Conservation (phyloP, 108 stramenopile genomes). For the Cyclotella cryptica region DNA sequence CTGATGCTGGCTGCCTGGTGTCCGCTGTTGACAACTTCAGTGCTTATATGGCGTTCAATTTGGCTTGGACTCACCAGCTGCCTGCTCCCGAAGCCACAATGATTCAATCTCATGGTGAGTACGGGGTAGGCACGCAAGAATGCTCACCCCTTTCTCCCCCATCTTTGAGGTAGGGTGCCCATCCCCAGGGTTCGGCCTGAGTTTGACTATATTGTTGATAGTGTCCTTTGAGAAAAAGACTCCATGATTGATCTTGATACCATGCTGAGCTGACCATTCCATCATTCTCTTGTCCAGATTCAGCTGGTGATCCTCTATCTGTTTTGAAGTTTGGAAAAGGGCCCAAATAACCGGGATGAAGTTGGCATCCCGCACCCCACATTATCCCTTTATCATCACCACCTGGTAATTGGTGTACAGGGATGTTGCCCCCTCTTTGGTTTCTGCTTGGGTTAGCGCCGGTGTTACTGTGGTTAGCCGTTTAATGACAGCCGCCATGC, state of each 20-base stretch:
- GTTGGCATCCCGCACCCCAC: neutral
- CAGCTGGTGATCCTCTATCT: neutral
- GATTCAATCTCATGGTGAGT: constrained; percentile 1
- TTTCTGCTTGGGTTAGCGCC: neutral
- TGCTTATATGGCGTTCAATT: constrained; percentile 17
- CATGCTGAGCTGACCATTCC: neutral
- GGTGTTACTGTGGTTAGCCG: neutral
- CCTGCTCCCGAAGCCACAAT: neutral
- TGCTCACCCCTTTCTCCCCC: neutral
- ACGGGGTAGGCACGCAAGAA: neutral
- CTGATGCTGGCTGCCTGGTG: neutral
- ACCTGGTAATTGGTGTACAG: neutral
- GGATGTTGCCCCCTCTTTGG: neutral
- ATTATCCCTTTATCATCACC: neutral
- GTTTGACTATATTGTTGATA: constrained; percentile 19
- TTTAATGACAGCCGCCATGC: neutral
- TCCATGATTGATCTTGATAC: constrained; percentile 7
- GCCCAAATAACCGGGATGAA: neutral
- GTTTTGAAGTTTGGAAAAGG: too few species aligned
- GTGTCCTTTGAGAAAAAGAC: neutral
- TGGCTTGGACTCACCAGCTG: neutral
- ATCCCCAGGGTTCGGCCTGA: neutral
- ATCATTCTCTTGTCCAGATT: neutral
- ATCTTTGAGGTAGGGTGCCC: neutral
- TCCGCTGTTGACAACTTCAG: neutral